Base-by-base conservation (phyloP, 148 eudicot species). In the Beta vulgaris region DNA sequence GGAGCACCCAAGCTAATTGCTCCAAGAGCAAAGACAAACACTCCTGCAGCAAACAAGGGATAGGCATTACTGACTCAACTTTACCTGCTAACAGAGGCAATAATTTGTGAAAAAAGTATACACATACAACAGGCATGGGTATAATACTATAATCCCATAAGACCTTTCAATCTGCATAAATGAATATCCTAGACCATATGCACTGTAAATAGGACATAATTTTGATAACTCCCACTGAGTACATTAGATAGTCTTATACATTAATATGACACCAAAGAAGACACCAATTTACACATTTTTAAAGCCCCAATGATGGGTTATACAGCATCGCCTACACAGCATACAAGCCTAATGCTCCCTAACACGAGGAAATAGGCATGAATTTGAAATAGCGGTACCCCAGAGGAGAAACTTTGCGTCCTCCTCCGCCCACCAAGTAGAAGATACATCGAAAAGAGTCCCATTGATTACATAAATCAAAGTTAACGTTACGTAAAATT, bases 1-100 rank as follows among this genome's bases (percentile, higher is more conserved):
- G 98, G 98, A 65, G 96, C 92, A 65, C 97, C 98, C 88, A 94
- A 87, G 68, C 88, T 86, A 79, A 90, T 84, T 79, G 97, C 98
- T 83, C 89, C 93, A 43, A 91, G 76, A 63, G 88, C 91, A 78
- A 86, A 85, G 71, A 83, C 79, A 75, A 89, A 60, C 49, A 91
- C 96, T 62, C 97, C 97, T 94, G 77, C 77, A 85, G 67, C 36
- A 77, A 29, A 68, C 48, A 69, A 62, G n/a, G 63, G 13, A 32
- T 15, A n/a, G 39, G 73, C 78, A 65, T 83, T 71, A 71, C 60
- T 63, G 18, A 44, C 35, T 64, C 43, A 65, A 67, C 39, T 51
- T 35, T 42, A 63, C 40, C 23, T 31, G 25, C 42, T 42, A 39
- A 39, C 29, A 16, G 39, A 53, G 6, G 1, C 25, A 2, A 28